These are phyloP conservation scores for Pseudogymnoascus sp. DNA, from an alignment of 2,329 filamentous ascomycete species.

Conservation along the genomic window DNA sequence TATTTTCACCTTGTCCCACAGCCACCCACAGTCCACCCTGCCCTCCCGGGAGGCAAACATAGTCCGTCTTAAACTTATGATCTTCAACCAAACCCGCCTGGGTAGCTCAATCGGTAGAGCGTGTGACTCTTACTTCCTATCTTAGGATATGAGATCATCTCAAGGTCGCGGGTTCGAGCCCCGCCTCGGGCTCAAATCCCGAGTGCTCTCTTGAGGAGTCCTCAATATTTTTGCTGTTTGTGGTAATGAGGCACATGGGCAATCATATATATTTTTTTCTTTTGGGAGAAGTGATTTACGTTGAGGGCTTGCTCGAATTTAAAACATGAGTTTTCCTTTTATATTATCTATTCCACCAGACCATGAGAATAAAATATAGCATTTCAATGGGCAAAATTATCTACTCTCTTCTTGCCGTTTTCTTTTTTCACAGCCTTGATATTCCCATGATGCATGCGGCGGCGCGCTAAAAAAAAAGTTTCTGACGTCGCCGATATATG, in stretches of 20 bases:
- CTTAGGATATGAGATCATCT: slow-evolving; percentile 4
- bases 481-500: not conserved
- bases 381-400: not conserved
- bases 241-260: not conserved
- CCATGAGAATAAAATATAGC: no score
- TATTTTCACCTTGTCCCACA: not conserved
- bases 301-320: not conserved
- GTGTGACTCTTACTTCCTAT: slow-evolving; percentile 52
- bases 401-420: not conserved
- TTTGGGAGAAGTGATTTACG: not conserved
- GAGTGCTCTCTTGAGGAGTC: slow-evolving; percentile 1
- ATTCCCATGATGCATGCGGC: not conserved
- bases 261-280: not conserved
- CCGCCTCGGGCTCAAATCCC: slow-evolving; percentile 4
- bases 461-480: slow-evolving; percentile 2
- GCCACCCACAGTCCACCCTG: not conserved
- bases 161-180: slow-evolving; percentile 6
- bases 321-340: not conserved
- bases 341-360: not conserved
- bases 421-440: not conserved
- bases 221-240: not conserved
- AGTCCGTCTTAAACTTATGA: not conserved
- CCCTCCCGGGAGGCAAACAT: not conserved
- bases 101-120: slow-evolving; percentile 64
- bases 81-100: slow-evolving; percentile 9